These are phyloP conservation scores for Colletotrichum eleusines DNA, from an alignment of 2,329 filamentous ascomycete species.

Conservation along the genomic window DNA sequence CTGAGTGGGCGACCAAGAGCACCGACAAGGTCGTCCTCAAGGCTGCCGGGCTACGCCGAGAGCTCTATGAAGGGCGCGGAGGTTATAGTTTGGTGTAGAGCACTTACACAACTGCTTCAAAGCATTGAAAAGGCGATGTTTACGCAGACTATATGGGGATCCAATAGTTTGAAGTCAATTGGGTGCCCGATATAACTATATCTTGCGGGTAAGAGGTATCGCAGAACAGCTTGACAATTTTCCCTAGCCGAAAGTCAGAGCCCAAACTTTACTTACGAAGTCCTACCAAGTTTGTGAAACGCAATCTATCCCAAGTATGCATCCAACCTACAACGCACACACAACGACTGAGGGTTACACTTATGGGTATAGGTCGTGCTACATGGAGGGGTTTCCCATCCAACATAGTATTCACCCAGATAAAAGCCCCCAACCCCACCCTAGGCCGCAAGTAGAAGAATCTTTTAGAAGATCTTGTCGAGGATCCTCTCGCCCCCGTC, in stretches of 20 bases:
- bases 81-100: not conserved
- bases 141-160: not conserved
- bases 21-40: constrained; percentile 53
- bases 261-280: too few species aligned
- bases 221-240: not conserved
- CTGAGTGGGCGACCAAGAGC: constrained; percentile 42
- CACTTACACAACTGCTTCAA: not conserved
- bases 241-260: too few species aligned
- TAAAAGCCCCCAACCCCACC: too few species aligned
- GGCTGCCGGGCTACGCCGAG: constrained; percentile 58
- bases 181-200: not conserved
- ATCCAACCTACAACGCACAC: not conserved
- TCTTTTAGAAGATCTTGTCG: constrained; percentile 22
- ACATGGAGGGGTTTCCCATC: too few species aligned
- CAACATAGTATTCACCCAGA: too few species aligned
- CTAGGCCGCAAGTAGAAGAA: not conserved
- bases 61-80: constrained; percentile 46
- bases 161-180: too few species aligned
- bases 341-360: not conserved
- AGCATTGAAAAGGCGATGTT: not conserved
- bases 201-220: not conserved
- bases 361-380: too few species aligned
- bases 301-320: not conserved
- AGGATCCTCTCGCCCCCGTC: constrained; percentile 52
- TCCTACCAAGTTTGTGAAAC: not conserved